phyloP scores from a whole-genome alignment of 768 basidiomycete genomes.

The Cystofilobasidium macerans region DNA sequence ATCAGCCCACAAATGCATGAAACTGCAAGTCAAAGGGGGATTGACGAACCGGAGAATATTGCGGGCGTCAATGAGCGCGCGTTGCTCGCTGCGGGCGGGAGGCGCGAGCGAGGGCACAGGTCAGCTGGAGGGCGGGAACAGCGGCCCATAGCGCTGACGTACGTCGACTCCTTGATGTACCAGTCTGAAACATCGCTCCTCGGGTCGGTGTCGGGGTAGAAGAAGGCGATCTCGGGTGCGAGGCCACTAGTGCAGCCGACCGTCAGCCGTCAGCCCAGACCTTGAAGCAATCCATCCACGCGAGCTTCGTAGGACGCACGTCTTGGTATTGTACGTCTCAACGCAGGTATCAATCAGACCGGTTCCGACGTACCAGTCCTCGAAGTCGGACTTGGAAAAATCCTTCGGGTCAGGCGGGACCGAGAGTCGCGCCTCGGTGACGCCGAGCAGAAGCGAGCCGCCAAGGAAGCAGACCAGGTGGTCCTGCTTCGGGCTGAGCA shows the following conservation, averaged over 20 bases:
- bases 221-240: conserved; percentile 80
- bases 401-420: conserved; percentile 57
- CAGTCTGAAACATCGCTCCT: conserved; percentile 54
- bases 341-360: conserved; percentile 81
- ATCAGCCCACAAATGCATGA: conserved; percentile 71
- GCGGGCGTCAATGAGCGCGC: conserved; percentile 58
- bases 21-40: conserved; percentile 54
- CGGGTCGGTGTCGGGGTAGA: conserved; percentile 54
- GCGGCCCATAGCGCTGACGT: conserved; percentile 13
- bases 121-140: too few species aligned
- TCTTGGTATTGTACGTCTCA: conserved; percentile 44
- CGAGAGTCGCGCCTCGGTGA: conserved; percentile 50
- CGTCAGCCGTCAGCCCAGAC: too few species aligned
- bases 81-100: conserved; percentile 6
- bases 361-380: conserved; percentile 72
- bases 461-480: conserved; percentile 92
- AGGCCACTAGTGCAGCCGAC: conserved; percentile 59
- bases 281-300: too few species aligned
- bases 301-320: too few species aligned
- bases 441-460: conserved; percentile 81
- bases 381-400: conserved; percentile 51
- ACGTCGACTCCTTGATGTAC: conserved; percentile 61
- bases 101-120: background rate
- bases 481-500: conserved; percentile 76
- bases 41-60: conserved; percentile 69